A percentile compares a stretch with the other conserved stretches of the same genome.
These are phyloP conservation scores for Verticillium dahliae DNA, from an alignment of 2,329 filamentous ascomycete genomes.

Conservation along the genomic window DNA sequence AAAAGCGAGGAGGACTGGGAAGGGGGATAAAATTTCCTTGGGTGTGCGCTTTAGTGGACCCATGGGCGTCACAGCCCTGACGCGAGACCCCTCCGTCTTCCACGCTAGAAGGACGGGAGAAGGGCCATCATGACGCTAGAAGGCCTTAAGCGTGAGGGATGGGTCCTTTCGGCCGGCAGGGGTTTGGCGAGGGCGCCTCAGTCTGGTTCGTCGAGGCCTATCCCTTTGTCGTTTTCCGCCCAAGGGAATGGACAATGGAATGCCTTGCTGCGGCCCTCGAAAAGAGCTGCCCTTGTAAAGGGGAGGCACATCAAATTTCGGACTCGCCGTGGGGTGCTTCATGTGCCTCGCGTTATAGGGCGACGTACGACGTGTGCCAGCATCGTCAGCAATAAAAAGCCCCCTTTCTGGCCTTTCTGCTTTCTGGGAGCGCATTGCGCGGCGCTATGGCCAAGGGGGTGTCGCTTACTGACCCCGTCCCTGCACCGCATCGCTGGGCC, in stretches of 20 bases:
- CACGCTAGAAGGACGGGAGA: conserved; percentile 2
- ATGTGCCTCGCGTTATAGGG: not conserved
- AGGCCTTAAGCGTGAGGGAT: not conserved
- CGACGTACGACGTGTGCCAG: not conserved
- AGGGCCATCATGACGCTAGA: not conserved
- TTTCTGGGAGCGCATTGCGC: not conserved
- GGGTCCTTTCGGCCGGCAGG: not conserved
- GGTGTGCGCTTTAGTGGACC: not conserved
- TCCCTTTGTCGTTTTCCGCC: not conserved
- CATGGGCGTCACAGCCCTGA: not conserved
- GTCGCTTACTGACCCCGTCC: not conserved
- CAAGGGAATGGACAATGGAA: no score
- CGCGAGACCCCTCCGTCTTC: not conserved
- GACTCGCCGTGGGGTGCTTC: not conserved
- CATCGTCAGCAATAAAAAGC: not conserved
- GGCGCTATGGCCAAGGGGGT: not conserved
- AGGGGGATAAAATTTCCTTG: not conserved
- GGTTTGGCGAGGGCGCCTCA: not conserved
- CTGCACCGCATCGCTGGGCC: not conserved
- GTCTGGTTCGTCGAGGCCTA: not conserved
- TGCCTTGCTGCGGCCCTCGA: not conserved
- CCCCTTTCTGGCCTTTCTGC: not conserved
- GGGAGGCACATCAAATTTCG: not conserved
- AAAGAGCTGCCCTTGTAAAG: not conserved
- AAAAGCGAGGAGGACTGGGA: not conserved